Percentiles rank a stretch among this genome's conserved stretches.
Evolutionary conservation across 2,329 filamentous ascomycete species (phyloP).

Genomic region (Graphilbum ipis-grandicollis): DNA sequence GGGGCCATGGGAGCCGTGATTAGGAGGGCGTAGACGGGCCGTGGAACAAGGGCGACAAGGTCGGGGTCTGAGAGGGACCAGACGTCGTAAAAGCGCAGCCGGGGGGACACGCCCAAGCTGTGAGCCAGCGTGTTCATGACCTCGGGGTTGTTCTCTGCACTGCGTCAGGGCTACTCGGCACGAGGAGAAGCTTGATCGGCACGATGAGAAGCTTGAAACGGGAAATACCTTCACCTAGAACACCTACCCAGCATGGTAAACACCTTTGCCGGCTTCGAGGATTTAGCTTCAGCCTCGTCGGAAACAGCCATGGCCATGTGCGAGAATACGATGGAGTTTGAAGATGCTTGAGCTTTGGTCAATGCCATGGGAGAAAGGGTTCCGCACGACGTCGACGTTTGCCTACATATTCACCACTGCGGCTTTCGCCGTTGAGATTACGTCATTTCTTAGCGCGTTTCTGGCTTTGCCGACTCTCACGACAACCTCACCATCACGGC

Average conservation of each 20-base stretch:
- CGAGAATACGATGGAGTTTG: too few species aligned
- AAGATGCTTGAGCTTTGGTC: too few species aligned
- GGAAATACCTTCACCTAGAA: too few species aligned
- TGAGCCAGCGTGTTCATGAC: slow-evolving; percentile 59
- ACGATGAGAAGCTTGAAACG: too few species aligned
- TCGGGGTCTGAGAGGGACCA: slow-evolving; percentile 63
- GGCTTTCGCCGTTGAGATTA: too few species aligned
- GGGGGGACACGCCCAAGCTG: slow-evolving; percentile 50
- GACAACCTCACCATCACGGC: too few species aligned
- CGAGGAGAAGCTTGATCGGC: neutral
- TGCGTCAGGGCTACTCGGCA: neutral
- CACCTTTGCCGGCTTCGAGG: neutral
- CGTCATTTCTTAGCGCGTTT: too few species aligned
- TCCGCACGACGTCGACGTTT: too few species aligned
- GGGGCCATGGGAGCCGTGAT: slow-evolving; percentile 57
- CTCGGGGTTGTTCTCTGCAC: slow-evolving; percentile 49
- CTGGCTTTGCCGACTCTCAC: too few species aligned
- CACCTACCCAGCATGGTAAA: neutral
- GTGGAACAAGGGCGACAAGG: slow-evolving; percentile 59
- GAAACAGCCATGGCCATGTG: neutral
- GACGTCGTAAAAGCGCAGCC: slow-evolving; percentile 64
- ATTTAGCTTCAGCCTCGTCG: neutral
- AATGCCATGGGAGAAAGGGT: too few species aligned
- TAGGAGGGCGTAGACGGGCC: slow-evolving; percentile 59
- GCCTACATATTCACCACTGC: too few species aligned